Evolutionary conservation across 1,284 basidiomycete species (phyloP).

Genomic region (Ustilago trichophora): DNA sequence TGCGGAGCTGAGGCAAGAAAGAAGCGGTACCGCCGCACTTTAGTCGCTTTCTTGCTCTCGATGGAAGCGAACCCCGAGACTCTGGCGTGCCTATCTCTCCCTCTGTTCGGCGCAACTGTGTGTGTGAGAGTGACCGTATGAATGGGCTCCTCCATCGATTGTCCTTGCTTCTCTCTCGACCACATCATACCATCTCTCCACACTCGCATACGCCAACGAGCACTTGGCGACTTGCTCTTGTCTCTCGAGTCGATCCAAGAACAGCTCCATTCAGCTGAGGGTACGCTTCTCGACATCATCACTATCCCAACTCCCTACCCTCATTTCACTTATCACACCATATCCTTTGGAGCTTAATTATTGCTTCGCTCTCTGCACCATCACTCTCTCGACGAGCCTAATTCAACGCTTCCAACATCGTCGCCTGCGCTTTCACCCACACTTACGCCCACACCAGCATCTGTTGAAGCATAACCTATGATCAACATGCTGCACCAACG

Average conservation of each 20-base stretch:
- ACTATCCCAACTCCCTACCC: not conserved
- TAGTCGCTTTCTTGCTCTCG: not conserved
- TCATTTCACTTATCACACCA: not conserved
- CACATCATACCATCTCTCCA: not conserved
- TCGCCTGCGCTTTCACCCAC: not conserved
- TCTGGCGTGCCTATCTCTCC: too few species aligned
- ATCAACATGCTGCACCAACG: constrained; percentile 14
- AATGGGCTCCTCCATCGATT: too few species aligned
- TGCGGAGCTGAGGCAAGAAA: not conserved
- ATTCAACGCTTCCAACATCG: too few species aligned
- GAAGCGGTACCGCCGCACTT: constrained; percentile 4
- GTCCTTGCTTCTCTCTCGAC: too few species aligned
- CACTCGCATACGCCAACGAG: not conserved
- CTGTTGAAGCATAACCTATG: not conserved
- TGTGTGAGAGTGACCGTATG: too few species aligned
- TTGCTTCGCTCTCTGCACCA: not conserved
- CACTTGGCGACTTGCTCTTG: not conserved
- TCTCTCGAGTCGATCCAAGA: constrained; percentile 4
- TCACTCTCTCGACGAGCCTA: too few species aligned
- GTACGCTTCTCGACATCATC: not conserved
- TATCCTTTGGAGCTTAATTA: too few species aligned
- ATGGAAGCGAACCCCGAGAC: not conserved
- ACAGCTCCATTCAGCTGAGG: constrained; percentile 35
- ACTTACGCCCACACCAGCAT: not conserved
- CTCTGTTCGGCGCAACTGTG: too few species aligned